Evolutionary conservation across 208 protist species (phyloP), one percentile per base, ranked within the genome.

Genomic region (Trypanosoma brucei): DNA sequence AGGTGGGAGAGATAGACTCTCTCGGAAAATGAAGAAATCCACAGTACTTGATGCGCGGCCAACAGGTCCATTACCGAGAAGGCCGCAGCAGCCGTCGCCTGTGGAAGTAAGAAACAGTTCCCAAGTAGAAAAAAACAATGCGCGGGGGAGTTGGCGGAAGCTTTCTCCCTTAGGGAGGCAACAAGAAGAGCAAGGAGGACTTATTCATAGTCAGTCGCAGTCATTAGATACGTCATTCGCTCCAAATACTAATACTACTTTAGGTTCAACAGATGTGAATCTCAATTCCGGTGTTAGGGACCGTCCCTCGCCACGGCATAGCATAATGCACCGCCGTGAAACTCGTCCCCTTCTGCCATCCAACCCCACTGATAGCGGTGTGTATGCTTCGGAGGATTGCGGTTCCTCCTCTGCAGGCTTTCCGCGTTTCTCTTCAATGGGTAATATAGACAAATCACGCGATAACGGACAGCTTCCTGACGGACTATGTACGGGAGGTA

Each of bases 151-250:
- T n/a, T n/a, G 7, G 9, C 50, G n/a, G n/a, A 54, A 34, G n/a
- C 50, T 54, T 54, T 54, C 50, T 54, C 50, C 50, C 8, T 34
- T 54, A 8, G 50, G 9, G 31, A 54, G 6, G n/a, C 9, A 34
- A 6, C 50, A 31, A 31, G 9, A 54, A 54, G 6, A 7, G 6
- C 50, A 54, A 35, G 50, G 31, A 34, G 6, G n/a, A 35, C 6
- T 54, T 6, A 6, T n/a, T 54, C n/a, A 6, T 46, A 6, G 11
- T 11, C 11, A 6, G 42, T 6, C 8, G 42, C 6, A 11, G 6
- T 46, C 11, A 46, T 11, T 11, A 46, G 42, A 46, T 46, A 46
- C 42, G 8, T 46, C 42, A 6, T 14, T 11, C 11, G 6, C 42
- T 11, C 42, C 11, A 11, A 14, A 11, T 11, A 46, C 42, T 11